phyloP scores from a whole-genome alignment of 495 filamentous ascomycete genomes.

The Penicillium steckii region DNA sequence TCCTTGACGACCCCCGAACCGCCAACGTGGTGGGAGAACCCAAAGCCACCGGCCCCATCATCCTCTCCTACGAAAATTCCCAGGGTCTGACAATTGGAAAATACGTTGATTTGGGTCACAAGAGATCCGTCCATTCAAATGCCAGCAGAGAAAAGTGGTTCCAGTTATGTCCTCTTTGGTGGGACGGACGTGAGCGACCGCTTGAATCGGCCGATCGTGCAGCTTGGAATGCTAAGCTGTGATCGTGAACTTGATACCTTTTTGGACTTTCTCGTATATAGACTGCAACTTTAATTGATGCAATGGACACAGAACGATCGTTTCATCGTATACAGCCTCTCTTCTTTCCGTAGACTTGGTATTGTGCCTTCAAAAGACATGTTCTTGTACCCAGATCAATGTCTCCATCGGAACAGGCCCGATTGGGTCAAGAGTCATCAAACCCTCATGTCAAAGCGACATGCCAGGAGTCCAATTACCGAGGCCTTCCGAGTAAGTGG shows the following conservation, averaged over 20 bases:
- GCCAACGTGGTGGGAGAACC: constrained; percentile 63
- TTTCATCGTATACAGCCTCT: neutral
- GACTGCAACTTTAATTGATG: neutral
- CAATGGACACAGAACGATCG: too few relatives aligned
- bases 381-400: neutral
- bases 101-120: constrained; percentile 65
- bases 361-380: neutral
- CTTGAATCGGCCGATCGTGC: constrained; percentile 47
- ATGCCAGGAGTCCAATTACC: neutral
- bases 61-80: constrained; percentile 64
- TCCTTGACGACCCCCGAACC: constrained; percentile 68
- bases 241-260: neutral
- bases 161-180: constrained; percentile 59
- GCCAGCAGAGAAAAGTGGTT: constrained; percentile 67
- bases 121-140: constrained; percentile 60
- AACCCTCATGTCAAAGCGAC: neutral
- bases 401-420: neutral
- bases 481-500: neutral
- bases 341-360: neutral
- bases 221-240: constrained; percentile 50
- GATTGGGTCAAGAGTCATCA: neutral
- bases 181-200: constrained; percentile 44
- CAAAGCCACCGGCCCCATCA: constrained; percentile 55
- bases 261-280: neutral
- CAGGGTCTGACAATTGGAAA: constrained; percentile 64